Conservation (phyloP, 1,284 basidiomycete species). For the Ceratobasidium theobromae region DNA sequence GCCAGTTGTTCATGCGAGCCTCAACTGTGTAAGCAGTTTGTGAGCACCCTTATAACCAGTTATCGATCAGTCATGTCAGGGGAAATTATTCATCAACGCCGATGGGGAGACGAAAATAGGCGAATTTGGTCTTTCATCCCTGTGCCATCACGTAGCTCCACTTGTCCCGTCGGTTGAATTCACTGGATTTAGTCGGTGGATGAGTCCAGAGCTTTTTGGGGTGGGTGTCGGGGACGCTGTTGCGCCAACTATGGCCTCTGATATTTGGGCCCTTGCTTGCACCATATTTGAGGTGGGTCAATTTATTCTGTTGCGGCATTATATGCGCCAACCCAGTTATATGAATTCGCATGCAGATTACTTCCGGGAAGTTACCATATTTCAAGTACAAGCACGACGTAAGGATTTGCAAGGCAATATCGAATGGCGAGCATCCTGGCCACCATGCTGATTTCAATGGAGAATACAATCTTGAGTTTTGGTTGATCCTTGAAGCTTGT, state of each 20-base stretch:
- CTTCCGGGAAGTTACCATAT: neutral
- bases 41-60: neutral
- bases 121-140: constrained; percentile 16
- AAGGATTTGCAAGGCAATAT: neutral
- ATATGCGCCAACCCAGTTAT: neutral
- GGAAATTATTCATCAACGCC: constrained; percentile 7
- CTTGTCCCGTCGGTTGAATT: neutral
- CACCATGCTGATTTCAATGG: neutral
- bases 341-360: neutral
- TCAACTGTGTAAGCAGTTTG: neutral
- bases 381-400: neutral
- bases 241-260: neutral
- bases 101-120: neutral
- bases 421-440: neutral
- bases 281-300: constrained; percentile 7
- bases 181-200: constrained; percentile 1
- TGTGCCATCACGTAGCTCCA: neutral
- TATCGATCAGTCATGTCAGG: neutral
- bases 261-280: constrained; percentile 21
- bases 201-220: constrained; percentile 6
- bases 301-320: neutral
- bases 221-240: neutral
- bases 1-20: neutral
- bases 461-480: too few species aligned
- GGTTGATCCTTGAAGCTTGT: too few species aligned